These are phyloP conservation scores for Echeveria elegans DNA, from an alignment of 164 flowering plant genomes.

Conservation along the genomic window DNA sequence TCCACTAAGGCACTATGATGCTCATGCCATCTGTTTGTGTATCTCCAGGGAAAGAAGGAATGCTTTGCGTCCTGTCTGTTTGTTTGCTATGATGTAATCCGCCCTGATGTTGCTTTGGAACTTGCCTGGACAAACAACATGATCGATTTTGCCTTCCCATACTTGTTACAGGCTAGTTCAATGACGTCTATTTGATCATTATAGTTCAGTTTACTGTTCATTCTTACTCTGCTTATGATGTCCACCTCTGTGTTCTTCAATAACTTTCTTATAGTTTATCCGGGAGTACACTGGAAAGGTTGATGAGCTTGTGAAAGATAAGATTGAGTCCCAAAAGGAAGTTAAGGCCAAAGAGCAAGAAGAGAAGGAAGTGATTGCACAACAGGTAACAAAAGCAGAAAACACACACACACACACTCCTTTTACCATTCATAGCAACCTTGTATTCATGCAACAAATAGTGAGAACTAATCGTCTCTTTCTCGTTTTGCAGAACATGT, in stretches of 20 bases:
- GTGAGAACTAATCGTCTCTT: slow-evolving; percentile 14
- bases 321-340: slow-evolving; percentile 64
- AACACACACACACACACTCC: too few species aligned
- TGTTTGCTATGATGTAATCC: slow-evolving; percentile 83
- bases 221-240: too few species aligned
- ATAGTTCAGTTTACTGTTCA: not conserved
- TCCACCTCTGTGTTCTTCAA: too few species aligned
- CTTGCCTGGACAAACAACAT: slow-evolving; percentile 97
- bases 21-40: not conserved
- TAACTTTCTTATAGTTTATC: slow-evolving; percentile 38
- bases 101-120: slow-evolving; percentile 92
- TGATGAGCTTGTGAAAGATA: slow-evolving; percentile 91
- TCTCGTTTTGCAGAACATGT: slow-evolving; percentile 67
- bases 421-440: too few species aligned
- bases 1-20: too few species aligned
- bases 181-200: not conserved
- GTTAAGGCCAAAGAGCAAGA: slow-evolving; percentile 81
- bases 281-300: slow-evolving; percentile 93
- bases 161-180: slow-evolving; percentile 73
- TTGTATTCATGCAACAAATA: not conserved
- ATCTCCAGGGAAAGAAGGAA: slow-evolving; percentile 89
- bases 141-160: slow-evolving; percentile 95
- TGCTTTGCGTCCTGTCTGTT: slow-evolving; percentile 96
- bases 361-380: slow-evolving; percentile 86
- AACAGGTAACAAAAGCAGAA: slow-evolving; percentile 54